Conservation (phyloP, 2,329 filamentous ascomycete genomes). For the Hymenotorrendiella dingleyae region DNA sequence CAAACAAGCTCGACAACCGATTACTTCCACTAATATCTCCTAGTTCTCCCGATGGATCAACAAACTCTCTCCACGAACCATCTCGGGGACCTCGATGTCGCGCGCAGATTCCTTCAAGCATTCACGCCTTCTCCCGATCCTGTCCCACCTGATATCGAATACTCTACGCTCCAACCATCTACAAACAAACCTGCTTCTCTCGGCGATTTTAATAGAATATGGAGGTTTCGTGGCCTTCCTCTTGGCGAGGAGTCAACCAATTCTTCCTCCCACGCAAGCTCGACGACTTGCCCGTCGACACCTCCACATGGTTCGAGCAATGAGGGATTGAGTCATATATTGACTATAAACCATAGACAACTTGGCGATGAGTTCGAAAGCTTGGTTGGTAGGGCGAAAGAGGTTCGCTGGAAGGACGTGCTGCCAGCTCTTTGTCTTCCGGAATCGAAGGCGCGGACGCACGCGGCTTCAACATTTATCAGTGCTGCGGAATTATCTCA, state of each 20-base stretch:
- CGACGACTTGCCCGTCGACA: conserved; percentile 6
- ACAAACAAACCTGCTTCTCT: conserved; percentile 8
- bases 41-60: conserved; percentile 1
- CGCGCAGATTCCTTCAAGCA: background rate
- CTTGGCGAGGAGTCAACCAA: conserved; percentile 7
- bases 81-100: background rate
- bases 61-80: background rate
- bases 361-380: conserved; percentile 6
- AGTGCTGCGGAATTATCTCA: no score
- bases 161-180: conserved; percentile 12
- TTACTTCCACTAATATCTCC: background rate
- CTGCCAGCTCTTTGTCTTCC: conserved; percentile 1
- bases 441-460: conserved; percentile 4
- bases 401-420: conserved; percentile 22
- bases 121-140: background rate
- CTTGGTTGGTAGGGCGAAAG: conserved; percentile 9
- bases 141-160: background rate
- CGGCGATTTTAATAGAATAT: conserved; percentile 22
- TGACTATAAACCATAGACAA: background rate
- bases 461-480: background rate
- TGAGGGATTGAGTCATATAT: background rate
- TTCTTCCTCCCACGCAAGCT: conserved; percentile 12
- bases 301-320: background rate
- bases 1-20: background rate
- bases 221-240: conserved; percentile 15